phyloP scores from a whole-genome alignment of 2,329 filamentous ascomycete genomes.

The Chrysoporthe cubensis region DNA sequence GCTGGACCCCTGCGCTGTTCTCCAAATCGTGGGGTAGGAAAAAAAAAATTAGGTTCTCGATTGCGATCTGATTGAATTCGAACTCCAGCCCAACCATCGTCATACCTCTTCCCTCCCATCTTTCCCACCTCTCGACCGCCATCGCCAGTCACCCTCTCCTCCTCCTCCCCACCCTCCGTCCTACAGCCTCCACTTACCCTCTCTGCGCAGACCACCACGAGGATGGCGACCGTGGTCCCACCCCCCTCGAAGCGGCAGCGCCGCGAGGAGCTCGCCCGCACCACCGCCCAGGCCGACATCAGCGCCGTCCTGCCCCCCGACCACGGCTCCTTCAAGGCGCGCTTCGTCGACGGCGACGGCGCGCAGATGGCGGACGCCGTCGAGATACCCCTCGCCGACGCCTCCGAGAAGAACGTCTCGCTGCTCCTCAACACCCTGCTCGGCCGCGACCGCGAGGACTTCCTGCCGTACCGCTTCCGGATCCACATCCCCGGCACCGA shows the following conservation, averaged over 20 bases:
- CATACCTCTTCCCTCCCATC: too few relatives aligned
- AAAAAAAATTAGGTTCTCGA: conserved; percentile 5
- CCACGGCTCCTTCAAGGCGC: conserved; percentile 78
- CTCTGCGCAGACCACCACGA: neutral
- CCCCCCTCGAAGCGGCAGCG: conserved; percentile 73
- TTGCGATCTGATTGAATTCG: neutral
- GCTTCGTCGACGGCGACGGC: conserved; percentile 82
- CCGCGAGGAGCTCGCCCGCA: conserved; percentile 72
- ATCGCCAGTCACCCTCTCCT: neutral
- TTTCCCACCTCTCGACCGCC: neutral
- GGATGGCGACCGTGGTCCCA: conserved; percentile 42
- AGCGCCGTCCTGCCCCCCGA: conserved; percentile 68
- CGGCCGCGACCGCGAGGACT: conserved; percentile 61
- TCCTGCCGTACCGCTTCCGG: conserved; percentile 64
- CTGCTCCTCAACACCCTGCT: conserved; percentile 84
- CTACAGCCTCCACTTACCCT: neutral
- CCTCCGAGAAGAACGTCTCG: conserved; percentile 87
- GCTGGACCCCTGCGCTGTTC: conserved; percentile 1
- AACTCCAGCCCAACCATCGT: neutral
- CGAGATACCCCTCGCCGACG: conserved; percentile 79
- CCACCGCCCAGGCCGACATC: conserved; percentile 76
- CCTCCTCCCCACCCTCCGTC: neutral
- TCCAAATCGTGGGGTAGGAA: neutral
- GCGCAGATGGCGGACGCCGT: conserved; percentile 72
- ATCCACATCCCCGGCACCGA: conserved; percentile 61